These are phyloP conservation scores for Paraconiothyrium sp. DNA, from an alignment of 2,329 filamentous ascomycete species.

Conservation along the genomic window DNA sequence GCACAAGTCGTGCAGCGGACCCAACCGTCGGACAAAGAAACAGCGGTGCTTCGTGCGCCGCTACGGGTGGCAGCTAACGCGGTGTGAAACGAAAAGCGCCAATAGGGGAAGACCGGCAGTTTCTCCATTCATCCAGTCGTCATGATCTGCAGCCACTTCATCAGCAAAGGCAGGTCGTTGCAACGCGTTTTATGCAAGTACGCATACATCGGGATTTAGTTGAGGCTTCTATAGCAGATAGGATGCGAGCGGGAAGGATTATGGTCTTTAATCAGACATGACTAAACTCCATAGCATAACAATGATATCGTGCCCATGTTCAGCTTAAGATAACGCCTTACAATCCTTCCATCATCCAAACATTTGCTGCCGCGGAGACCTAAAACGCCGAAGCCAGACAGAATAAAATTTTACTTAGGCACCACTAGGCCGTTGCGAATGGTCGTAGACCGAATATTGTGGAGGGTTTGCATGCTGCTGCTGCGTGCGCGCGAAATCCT, in stretches of 20 bases:
- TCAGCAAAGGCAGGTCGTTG: slow-evolving; percentile 11
- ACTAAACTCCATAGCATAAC: slow-evolving; percentile 3
- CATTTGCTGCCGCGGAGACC: not conserved
- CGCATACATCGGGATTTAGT: slow-evolving; percentile 9
- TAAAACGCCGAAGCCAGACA: slow-evolving; percentile 3
- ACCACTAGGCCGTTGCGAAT: slow-evolving; percentile 12
- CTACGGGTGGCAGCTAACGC: not conserved
- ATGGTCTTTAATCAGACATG: slow-evolving; percentile 17
- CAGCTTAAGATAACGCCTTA: slow-evolving; percentile 8
- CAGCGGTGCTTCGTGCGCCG: slow-evolving; percentile 4
- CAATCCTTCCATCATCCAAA: not conserved
- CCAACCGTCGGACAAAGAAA: slow-evolving; percentile 13
- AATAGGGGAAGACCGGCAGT: slow-evolving; percentile 3
- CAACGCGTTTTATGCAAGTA: not conserved
- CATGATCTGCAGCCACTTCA: slow-evolving; percentile 17
- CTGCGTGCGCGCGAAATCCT: slow-evolving; percentile 41
- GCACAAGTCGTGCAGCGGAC: not conserved
- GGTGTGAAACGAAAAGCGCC: not conserved
- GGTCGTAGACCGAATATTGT: slow-evolving; percentile 28
- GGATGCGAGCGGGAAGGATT: slow-evolving; percentile 4
- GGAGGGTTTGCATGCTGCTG: slow-evolving; percentile 25
- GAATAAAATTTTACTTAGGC: slow-evolving; percentile 1
- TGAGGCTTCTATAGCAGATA: not conserved
- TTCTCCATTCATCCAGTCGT: slow-evolving; percentile 1
- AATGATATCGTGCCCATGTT: slow-evolving; percentile 21